Conservation (phyloP, 176 grass and related monocot species). For the Stipa capillata region DNA sequence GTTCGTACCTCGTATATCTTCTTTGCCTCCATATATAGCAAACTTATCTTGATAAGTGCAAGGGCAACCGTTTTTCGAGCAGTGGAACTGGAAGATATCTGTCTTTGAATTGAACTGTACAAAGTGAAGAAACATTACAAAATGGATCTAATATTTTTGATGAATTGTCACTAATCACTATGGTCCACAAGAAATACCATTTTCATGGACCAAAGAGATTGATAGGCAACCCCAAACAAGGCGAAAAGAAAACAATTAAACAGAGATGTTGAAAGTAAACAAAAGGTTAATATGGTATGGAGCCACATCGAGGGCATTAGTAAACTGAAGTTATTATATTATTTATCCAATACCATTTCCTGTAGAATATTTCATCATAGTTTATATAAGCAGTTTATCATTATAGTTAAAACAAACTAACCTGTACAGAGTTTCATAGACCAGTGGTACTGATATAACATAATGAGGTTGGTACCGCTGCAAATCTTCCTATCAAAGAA, state of each 20-base stretch:
- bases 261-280: background rate
- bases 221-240: background rate
- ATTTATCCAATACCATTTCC: background rate
- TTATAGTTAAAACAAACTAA: slow-evolving; percentile 23
- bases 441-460: slow-evolving; percentile 78
- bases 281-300: background rate
- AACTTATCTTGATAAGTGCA: slow-evolving; percentile 76
- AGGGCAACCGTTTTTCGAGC: slow-evolving; percentile 58
- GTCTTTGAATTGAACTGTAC: slow-evolving; percentile 86
- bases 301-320: background rate
- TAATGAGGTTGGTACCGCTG: slow-evolving; percentile 79
- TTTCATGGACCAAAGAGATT: background rate
- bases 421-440: slow-evolving; percentile 98
- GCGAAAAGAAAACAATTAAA: background rate
- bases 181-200: background rate
- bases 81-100: slow-evolving; percentile 66
- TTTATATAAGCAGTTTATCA: slow-evolving; percentile 3
- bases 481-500: slow-evolving; percentile 90
- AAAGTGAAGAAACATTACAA: slow-evolving; percentile 22
- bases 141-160: background rate
- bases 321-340: background rate
- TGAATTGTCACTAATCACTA: background rate
- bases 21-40: slow-evolving; percentile 85
- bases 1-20: slow-evolving; percentile 68
- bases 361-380: background rate